Percentiles rank a stretch among this genome's conserved stretches.
phyloP scores from a whole-genome alignment of 2,329 filamentous ascomycete species.

The Tetracladium maxilliforme region DNA sequence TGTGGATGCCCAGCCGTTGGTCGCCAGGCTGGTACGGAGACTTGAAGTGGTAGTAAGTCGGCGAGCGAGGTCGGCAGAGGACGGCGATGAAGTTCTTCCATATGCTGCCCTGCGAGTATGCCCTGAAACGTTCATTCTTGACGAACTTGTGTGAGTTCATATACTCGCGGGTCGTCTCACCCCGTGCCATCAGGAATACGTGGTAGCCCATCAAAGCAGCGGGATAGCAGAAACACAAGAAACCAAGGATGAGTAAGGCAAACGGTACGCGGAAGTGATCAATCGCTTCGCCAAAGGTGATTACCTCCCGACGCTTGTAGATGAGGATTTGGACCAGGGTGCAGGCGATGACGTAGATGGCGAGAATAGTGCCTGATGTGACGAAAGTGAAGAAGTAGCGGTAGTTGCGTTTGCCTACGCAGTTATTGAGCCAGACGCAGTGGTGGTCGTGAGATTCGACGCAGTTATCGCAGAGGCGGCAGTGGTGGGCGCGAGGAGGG shows the following conservation, averaged over 20 bases:
- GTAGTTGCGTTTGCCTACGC: constrained; percentile 91
- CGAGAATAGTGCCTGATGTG: constrained; percentile 60
- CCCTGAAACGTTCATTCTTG: constrained; percentile 80
- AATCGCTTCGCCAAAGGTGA: constrained; percentile 57
- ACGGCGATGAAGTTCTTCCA: constrained; percentile 71
- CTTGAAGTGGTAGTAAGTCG: constrained; percentile 86
- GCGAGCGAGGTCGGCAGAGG: constrained; percentile 67
- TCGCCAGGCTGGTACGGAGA: constrained; percentile 62
- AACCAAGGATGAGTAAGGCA: constrained; percentile 73
- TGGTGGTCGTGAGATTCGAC: constrained; percentile 96
- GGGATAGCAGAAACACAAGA: constrained; percentile 66
- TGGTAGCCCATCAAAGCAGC: constrained; percentile 77
- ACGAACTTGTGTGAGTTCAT: constrained; percentile 92
- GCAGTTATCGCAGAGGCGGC: constrained; percentile 91
- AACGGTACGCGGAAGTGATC: constrained; percentile 65
- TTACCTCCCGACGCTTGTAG: constrained; percentile 46
- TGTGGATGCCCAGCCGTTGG: constrained; percentile 70
- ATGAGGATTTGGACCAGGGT: constrained; percentile 69
- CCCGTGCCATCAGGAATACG: constrained; percentile 75
- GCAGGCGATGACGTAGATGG: constrained; percentile 60
- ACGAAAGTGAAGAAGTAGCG: constrained; percentile 95
- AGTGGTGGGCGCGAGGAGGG: constrained; percentile 89
- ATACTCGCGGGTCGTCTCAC: constrained; percentile 92
- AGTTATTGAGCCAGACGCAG: constrained; percentile 98
- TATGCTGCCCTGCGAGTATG: constrained; percentile 68